A percentile compares a stretch with the other conserved stretches of the same genome.
phyloP scores from a whole-genome alignment of 208 protist genomes.

The Balamuthia mandrillaris region DNA sequence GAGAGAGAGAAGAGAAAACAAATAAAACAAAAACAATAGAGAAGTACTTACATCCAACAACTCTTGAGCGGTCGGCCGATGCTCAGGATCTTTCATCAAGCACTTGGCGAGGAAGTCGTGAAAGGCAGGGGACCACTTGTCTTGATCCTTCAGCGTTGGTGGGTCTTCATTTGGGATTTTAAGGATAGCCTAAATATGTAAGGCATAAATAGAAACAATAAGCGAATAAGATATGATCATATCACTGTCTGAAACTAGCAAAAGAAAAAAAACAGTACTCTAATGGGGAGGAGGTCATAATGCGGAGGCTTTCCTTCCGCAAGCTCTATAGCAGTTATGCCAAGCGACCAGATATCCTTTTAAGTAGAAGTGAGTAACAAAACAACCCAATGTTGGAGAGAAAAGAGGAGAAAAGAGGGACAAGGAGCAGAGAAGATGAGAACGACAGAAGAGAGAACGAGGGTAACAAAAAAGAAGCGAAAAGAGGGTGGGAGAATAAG shows the following conservation, averaged over 20 bases:
- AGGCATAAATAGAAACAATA: not conserved
- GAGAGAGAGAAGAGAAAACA: not conserved
- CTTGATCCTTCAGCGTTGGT: constrained; percentile 60
- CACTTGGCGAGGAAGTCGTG: constrained; percentile 69
- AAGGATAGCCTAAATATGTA: constrained; percentile 73
- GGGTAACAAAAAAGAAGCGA: constrained; percentile 40
- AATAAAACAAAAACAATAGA: not conserved
- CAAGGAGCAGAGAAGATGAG: not conserved
- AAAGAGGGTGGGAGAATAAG: constrained; percentile 37
- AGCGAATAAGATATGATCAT: not conserved
- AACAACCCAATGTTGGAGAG: too few relatives aligned
- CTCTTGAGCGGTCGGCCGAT: constrained; percentile 60
- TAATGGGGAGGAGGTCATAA: constrained; percentile 9
- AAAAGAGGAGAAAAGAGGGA: not conserved
- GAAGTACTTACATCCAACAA: constrained; percentile 38
- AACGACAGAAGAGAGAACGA: too few relatives aligned
- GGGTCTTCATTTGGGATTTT: constrained; percentile 68
- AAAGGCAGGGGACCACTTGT: constrained; percentile 62
- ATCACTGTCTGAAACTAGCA: not conserved
- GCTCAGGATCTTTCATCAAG: constrained; percentile 70
- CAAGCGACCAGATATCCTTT: constrained; percentile 44
- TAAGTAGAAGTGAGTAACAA: not conserved
- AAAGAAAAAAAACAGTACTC: not conserved
- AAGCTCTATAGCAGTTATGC: constrained; percentile 34
- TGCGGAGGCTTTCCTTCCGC: constrained; percentile 37